Conservation (phyloP, 2,329 filamentous ascomycete species). For the Basipetospora sp. region DNA sequence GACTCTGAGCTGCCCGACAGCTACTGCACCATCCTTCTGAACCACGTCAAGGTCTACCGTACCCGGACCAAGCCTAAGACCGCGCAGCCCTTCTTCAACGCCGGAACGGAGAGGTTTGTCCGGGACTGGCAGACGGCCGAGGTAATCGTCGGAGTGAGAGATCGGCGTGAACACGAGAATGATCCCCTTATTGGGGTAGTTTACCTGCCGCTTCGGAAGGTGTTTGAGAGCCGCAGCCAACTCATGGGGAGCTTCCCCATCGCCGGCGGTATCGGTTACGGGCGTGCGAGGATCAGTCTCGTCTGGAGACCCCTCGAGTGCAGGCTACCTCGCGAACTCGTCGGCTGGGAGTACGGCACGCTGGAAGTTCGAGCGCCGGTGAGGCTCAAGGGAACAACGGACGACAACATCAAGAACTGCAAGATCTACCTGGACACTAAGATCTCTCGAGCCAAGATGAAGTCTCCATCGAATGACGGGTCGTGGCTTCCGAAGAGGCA, state of each 20-base stretch:
- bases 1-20: conserved; percentile 68
- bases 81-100: conserved; percentile 92
- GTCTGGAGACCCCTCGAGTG: conserved; percentile 84
- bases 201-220: conserved; percentile 70
- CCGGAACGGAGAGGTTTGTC: conserved; percentile 82
- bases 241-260: conserved; percentile 89
- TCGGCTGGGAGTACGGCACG: conserved; percentile 90
- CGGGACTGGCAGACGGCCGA: conserved; percentile 85
- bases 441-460: conserved; percentile 51
- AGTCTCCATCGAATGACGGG: background rate
- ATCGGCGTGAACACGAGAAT: conserved; percentile 78
- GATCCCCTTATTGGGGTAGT: conserved; percentile 90
- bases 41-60: conserved; percentile 81
- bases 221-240: conserved; percentile 78
- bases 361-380: conserved; percentile 66
- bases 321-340: conserved; percentile 64
- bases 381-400: conserved; percentile 49
- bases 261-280: conserved; percentile 84
- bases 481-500: conserved; percentile 8
- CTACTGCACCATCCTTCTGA: conserved; percentile 84
- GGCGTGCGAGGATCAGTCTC: conserved; percentile 73
- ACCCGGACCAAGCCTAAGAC: conserved; percentile 90
- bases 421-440: conserved; percentile 73
- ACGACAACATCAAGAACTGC: conserved; percentile 48
- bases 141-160: conserved; percentile 75